These are phyloP conservation scores for Leucogyrophana mollusca DNA, from an alignment of 768 basidiomycete genomes.

Conservation along the genomic window DNA sequence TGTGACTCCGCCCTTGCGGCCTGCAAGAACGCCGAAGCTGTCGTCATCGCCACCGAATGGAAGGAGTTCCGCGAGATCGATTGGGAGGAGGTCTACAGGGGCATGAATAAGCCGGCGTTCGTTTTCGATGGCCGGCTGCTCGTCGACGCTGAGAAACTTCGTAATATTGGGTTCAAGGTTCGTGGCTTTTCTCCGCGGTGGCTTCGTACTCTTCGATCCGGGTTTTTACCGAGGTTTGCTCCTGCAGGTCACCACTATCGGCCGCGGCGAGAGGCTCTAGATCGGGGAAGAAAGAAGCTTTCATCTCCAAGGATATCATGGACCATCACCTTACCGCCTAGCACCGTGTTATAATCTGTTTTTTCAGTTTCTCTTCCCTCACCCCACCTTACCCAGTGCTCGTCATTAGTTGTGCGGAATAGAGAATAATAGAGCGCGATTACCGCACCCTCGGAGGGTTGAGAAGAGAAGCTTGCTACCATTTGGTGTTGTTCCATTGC, in stretches of 20 bases:
- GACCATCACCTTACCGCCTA: too few relatives aligned
- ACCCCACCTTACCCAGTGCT: too few relatives aligned
- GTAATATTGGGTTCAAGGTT: constrained; percentile 88
- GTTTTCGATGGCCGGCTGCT: constrained; percentile 93
- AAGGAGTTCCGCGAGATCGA: constrained; percentile 93
- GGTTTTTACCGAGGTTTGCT: constrained; percentile 4
- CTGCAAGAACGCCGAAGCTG: constrained; percentile 84
- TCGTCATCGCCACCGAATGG: constrained; percentile 98
- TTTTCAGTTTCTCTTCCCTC: too few relatives aligned
- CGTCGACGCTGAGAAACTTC: constrained; percentile 77
- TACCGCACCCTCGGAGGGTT: too few relatives aligned
- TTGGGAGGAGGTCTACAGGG: constrained; percentile 81
- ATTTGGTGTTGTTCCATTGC: too few relatives aligned
- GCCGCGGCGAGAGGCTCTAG: constrained; percentile 48
- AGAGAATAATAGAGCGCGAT: too few relatives aligned
- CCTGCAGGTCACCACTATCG: constrained; percentile 55
- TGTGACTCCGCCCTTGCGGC: constrained; percentile 78
- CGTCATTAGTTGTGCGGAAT: too few relatives aligned
- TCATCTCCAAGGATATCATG: too few relatives aligned
- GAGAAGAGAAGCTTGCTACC: too few relatives aligned
- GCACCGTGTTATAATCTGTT: too few relatives aligned
- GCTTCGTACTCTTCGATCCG: not conserved
- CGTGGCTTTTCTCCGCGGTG: constrained; percentile 25
- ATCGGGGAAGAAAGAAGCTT: not conserved
- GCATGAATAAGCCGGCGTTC: constrained; percentile 98